Conservation (phyloP, 2,329 filamentous ascomycete species). For the Botrytis elliptica region DNA sequence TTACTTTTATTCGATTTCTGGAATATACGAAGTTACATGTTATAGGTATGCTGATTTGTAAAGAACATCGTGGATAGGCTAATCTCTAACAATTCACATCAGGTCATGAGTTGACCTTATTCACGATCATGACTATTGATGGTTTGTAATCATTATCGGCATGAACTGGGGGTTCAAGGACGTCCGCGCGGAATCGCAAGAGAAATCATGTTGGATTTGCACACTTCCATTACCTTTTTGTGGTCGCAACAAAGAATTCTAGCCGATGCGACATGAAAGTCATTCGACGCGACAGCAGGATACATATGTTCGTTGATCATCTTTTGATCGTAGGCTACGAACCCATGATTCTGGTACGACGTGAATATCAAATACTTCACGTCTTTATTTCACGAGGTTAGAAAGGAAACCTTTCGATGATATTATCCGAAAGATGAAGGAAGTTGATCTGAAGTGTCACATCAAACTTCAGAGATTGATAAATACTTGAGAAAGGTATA, state of each 20-base stretch:
- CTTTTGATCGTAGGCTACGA: not conserved
- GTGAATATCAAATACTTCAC: not conserved
- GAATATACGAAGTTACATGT: constrained; percentile 6
- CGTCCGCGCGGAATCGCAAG: not conserved
- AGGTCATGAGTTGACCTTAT: not conserved
- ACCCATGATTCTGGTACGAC: not conserved
- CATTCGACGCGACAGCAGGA: not conserved
- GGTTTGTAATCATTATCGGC: not conserved
- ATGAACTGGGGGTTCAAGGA: not conserved
- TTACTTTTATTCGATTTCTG: not conserved
- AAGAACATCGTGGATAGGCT: not conserved
- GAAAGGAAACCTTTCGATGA: not conserved
- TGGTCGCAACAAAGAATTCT: not conserved
- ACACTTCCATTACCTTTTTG: not conserved
- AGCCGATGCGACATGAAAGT: not conserved
- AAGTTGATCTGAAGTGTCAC: not conserved
- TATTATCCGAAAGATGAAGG: not conserved
- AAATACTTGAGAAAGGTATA: not conserved
- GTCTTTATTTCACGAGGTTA: not conserved
- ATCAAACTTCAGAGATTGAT: not conserved
- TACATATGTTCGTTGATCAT: not conserved
- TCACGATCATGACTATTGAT: constrained; percentile 1
- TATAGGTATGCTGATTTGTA: constrained; percentile 10
- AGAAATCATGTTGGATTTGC: not conserved
- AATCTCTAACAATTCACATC: not conserved